phyloP scores from a whole-genome alignment of 2,329 filamentous ascomycete species.

The Cladosporium austrohemisphaericum region DNA sequence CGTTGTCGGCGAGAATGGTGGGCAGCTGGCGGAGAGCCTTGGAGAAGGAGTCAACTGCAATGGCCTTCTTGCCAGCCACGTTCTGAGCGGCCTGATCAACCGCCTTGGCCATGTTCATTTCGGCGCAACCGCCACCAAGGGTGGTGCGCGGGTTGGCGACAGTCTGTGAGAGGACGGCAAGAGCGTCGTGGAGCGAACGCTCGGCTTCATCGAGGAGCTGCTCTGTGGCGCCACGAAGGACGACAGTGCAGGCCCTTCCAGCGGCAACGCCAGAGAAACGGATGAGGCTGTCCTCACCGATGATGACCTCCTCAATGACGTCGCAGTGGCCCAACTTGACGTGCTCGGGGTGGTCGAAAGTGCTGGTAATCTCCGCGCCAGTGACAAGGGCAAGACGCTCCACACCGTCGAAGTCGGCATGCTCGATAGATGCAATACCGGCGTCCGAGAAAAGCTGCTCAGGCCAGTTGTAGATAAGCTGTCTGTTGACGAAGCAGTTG shows the following conservation, averaged over 20 bases:
- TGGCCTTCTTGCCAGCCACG: slow-evolving; percentile 92
- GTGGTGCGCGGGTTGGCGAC: slow-evolving; percentile 92
- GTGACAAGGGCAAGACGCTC: slow-evolving; percentile 93
- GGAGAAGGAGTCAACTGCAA: slow-evolving; percentile 88
- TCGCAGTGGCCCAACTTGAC: slow-evolving; percentile 96
- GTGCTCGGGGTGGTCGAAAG: slow-evolving; percentile 95
- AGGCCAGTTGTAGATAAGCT: slow-evolving; percentile 99
- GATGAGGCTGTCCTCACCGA: slow-evolving; percentile 95
- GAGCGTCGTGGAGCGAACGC: slow-evolving; percentile 89
- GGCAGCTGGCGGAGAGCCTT: slow-evolving; percentile 86
- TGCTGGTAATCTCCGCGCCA: slow-evolving; percentile 93
- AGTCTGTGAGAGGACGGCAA: slow-evolving; percentile 94
- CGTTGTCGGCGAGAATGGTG: slow-evolving; percentile 96
- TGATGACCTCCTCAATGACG: slow-evolving; percentile 94
- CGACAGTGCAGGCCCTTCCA: slow-evolving; percentile 92
- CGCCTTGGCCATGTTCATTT: slow-evolving; percentile 99
- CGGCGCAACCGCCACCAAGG: slow-evolving; percentile 89
- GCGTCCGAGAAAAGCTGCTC: slow-evolving; percentile 98
- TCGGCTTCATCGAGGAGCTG: slow-evolving; percentile 97
- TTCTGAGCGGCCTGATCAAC: slow-evolving; percentile 91
- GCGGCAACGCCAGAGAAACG: slow-evolving; percentile 95
- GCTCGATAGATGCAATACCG: slow-evolving; percentile 97
- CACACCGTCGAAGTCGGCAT: slow-evolving; percentile 97
- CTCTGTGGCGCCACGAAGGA: slow-evolving; percentile 91
- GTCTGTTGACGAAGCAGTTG: slow-evolving; percentile 99